phyloP scores from a whole-genome alignment of 1,284 basidiomycete species.

The Porogramme epimiltina region DNA sequence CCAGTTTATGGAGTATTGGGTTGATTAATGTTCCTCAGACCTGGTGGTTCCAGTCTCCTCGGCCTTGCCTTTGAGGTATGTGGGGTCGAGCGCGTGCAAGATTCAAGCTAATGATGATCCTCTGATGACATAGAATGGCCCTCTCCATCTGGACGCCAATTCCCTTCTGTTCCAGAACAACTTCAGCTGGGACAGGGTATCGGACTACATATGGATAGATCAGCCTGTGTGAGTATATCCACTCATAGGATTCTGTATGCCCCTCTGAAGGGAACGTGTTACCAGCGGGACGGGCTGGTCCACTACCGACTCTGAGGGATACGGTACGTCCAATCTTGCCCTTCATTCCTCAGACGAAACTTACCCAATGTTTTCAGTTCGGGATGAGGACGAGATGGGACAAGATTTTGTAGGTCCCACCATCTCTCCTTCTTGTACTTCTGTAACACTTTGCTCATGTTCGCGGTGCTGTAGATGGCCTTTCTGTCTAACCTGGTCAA shows the following conservation, averaged over 20 bases:
- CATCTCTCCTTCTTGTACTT: background rate
- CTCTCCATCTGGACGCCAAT: constrained; percentile 54
- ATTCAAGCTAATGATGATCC: constrained; percentile 17
- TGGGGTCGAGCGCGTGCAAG: too few species aligned
- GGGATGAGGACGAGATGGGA: constrained; percentile 68
- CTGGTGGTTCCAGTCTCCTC: constrained; percentile 69
- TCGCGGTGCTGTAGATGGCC: constrained; percentile 24
- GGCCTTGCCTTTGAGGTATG: constrained; percentile 65
- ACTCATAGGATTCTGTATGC: background rate
- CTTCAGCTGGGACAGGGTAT: constrained; percentile 58
- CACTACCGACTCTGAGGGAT: constrained; percentile 56
- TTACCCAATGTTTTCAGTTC: constrained; percentile 38
- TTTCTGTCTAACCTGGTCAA: constrained; percentile 32
- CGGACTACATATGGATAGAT: constrained; percentile 74
- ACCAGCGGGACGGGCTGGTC: constrained; percentile 59
- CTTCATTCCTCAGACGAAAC: background rate
- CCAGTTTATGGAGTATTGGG: too few species aligned
- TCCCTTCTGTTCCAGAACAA: constrained; percentile 51
- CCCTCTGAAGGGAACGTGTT: constrained; percentile 16
- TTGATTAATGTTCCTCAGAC: constrained; percentile 32
- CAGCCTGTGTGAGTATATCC: constrained; percentile 55
- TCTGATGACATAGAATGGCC: constrained; percentile 56
- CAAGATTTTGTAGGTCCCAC: constrained; percentile 60
- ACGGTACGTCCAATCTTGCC: constrained; percentile 6
- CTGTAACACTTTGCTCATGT: too few species aligned